Evolutionary conservation across 2,329 filamentous ascomycete species (phyloP).

Genomic region (Colletotrichum spinosum): DNA sequence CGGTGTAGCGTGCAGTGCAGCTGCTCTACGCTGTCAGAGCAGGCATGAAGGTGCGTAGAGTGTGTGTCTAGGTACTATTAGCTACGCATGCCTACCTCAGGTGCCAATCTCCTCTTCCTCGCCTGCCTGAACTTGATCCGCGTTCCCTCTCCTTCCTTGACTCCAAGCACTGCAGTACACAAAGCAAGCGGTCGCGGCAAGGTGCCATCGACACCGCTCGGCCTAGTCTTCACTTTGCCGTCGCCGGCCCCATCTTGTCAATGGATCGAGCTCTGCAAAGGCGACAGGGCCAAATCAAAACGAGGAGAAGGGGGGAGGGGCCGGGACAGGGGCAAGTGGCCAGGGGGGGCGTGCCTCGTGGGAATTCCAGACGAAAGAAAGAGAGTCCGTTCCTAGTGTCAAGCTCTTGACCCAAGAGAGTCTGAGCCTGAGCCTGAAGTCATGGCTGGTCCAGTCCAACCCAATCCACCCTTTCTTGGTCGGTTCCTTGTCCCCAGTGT

Average conservation of each 20-base stretch:
- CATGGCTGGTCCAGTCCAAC: no score
- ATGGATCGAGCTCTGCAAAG: slow-evolving; percentile 32
- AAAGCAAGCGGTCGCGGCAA: no score
- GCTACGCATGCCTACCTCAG: no score
- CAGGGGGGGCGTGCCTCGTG: slow-evolving; percentile 29
- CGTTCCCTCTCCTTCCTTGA: no score
- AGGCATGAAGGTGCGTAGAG: no score
- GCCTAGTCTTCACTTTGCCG: slow-evolving; percentile 23
- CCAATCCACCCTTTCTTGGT: neutral
- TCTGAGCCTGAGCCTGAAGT: neutral
- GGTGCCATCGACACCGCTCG: slow-evolving; percentile 6
- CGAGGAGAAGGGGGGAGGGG: slow-evolving; percentile 20
- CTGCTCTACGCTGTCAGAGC: neutral
- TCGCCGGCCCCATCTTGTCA: slow-evolving; percentile 19
- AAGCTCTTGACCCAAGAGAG: slow-evolving; percentile 10
- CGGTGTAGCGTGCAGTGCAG: slow-evolving; percentile 9
- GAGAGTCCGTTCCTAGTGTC: slow-evolving; percentile 35
- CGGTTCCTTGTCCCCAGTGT: slow-evolving; percentile 4
- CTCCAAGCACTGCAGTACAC: no score
- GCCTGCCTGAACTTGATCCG: no score
- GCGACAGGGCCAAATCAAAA: neutral
- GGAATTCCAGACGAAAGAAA: slow-evolving; percentile 36
- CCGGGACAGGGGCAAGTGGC: slow-evolving; percentile 4
- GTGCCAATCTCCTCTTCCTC: neutral
- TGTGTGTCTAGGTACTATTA: no score